Evolutionary conservation across 2,329 filamentous ascomycete genomes (phyloP), one percentile per base, ranked within the genome.

Genomic region (Xylaria arbuscula): DNA sequence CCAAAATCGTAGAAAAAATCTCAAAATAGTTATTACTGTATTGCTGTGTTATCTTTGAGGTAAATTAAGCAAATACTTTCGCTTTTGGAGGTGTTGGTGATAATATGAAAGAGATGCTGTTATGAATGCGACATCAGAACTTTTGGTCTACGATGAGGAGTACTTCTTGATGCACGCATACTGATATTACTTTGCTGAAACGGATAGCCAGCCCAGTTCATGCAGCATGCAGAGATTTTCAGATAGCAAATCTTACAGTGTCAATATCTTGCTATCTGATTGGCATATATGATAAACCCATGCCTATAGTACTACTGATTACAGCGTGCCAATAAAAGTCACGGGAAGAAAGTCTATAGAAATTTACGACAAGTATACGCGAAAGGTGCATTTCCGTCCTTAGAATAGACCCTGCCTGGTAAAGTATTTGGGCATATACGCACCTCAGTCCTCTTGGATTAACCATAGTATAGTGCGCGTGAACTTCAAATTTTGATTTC

Each of bases 251-350:
- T 32, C 13, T 13, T 28, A 45, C n/a, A n/a, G 6, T 47, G 15
- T 22, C 13, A 40, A 24, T 9, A 42, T 34, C 45, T 57, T 51
- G 15, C 19, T 57, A 51, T 57, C 45, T 32, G 17, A 24, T 50
- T 50, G 11, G 22, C n/a, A 48, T 57, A 42, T 47, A 32, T 32
- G n/a, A 17, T 19, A 19, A 42, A 57, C 19, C 53, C 53, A 22
- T 64, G 61, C 11, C 24, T 57, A 64, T 63, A 63, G 28, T 42
- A 53, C 36, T 9, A 63, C 7, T 32, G 24, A 22, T 53, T 15
- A 38, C 48, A 24, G 10, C 50, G 45, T 38, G 40, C 1, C 15
- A 47, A 36, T 36, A 15, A 36, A 28, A 15, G 24, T n/a, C 24
- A 9, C 32, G 13, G 5, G 15, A n/a, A 19, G 28, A 48, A n/a